Base-by-base conservation (phyloP, 1,284 basidiomycete genomes). In the Ustilago lituana region DNA sequence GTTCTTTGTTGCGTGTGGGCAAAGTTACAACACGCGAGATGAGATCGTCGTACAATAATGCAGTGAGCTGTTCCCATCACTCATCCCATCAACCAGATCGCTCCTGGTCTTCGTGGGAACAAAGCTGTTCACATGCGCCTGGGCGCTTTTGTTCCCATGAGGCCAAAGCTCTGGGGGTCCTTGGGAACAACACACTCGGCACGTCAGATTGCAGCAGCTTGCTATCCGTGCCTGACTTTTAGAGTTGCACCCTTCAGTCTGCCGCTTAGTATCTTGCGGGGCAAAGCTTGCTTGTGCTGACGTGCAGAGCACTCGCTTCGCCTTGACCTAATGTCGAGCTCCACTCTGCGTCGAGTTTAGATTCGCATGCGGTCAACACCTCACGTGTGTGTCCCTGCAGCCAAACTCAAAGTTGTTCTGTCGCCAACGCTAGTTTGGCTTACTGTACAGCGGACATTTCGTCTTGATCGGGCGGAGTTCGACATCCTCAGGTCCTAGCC, bases 61-160 rank as follows among this genome's bases (percentile, higher is more conserved):
- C 29, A 46, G 35, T 45, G n/a, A n/a, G n/a, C n/a, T n/a, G n/a
- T 26, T 22, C 51, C 51, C 38, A 27, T 26, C 20, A 49, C 45
- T 61, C 51, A 54, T 26, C 52, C 40, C 10, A n/a, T 19, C 58
- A 54, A 55, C 52, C 22, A 22, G 52, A 50, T 54, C 47, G 58
- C 41, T 40, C 19, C 19, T 24, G 19, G 19, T 31, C 19, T 24
- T 19, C 46, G 43, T 36, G 31, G 37, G 31, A 41, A 40, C 14
- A 22, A 15, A n/a, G 33, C 4, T 17, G 11, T 37, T n/a, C 38
- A 15, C n/a, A n/a, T n/a, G n/a, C n/a, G n/a, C n/a, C n/a, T n/a
- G n/a, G n/a, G n/a, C n/a, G n/a, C n/a, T 32, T 29, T 40, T 39
- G 6, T 51, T 40, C 48, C 48, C 48, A 51, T 43, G 48, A 50